phyloP scores from a whole-genome alignment of 2,329 filamentous ascomycete species.

The Orbilia quercus region DNA sequence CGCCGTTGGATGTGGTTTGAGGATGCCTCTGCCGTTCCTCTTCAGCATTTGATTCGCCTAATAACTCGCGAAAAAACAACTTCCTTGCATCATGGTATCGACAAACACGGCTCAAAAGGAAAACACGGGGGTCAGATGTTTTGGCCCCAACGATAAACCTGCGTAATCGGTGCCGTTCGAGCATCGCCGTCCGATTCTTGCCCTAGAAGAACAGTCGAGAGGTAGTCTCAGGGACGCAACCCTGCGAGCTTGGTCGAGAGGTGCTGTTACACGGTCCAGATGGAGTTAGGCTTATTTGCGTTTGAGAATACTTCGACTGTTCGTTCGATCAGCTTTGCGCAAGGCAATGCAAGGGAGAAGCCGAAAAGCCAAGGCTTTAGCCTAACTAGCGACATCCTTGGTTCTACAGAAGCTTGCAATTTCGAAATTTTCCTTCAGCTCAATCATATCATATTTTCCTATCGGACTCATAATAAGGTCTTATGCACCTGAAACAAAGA shows the following conservation, averaged over 20 bases:
- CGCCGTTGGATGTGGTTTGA: conserved; percentile 39
- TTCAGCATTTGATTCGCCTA: conserved; percentile 50
- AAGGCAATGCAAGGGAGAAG: conserved; percentile 33
- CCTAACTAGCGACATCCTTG: conserved; percentile 42
- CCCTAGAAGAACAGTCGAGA: too few species aligned
- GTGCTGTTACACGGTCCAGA: conserved; percentile 30
- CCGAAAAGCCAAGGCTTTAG: conserved; percentile 42
- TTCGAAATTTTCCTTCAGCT: conserved; percentile 30
- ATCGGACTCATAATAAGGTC: conserved; percentile 19
- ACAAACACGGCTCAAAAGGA: conserved; percentile 55
- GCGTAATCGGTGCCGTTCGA: conserved; percentile 19
- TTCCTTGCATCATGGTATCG: conserved; percentile 46
- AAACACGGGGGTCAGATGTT: conserved; percentile 47
- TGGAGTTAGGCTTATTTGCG: conserved; percentile 50
- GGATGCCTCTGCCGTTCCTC: conserved; percentile 35
- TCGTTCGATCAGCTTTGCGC: conserved; percentile 27
- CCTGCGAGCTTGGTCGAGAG: too few species aligned
- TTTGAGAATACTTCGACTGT: conserved; percentile 7
- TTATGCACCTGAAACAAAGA: conserved; percentile 30
- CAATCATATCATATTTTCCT: conserved; percentile 34
- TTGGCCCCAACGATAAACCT: conserved; percentile 31
- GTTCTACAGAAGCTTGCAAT: conserved; percentile 30
- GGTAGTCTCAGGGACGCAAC: too few species aligned
- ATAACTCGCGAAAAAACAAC: conserved; percentile 29
- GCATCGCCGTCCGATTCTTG: conserved; percentile 36